A percentile compares a stretch with the other conserved stretches of the same genome.
These are phyloP conservation scores for Marasmius oreades DNA, from an alignment of 1,284 basidiomycete genomes.

Conservation along the genomic window DNA sequence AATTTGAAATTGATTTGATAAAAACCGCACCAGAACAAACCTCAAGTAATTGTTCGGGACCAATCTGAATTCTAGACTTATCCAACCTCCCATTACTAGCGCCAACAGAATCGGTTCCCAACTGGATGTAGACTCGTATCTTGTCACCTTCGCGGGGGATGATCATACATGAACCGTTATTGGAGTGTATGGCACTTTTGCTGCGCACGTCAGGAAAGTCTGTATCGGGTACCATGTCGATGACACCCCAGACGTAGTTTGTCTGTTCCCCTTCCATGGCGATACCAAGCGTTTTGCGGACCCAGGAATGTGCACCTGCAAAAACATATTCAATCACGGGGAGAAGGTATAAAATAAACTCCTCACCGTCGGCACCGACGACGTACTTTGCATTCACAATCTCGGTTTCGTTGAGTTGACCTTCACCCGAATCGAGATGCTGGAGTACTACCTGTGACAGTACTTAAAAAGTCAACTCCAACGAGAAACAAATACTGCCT, in stretches of 20 bases:
- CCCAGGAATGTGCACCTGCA: slow-evolving; percentile 87
- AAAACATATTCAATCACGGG: neutral
- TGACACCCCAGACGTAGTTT: slow-evolving; percentile 78
- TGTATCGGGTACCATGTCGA: slow-evolving; percentile 68
- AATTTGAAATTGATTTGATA: too few species aligned
- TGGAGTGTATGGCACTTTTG: slow-evolving; percentile 57
- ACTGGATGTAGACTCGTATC: slow-evolving; percentile 75
- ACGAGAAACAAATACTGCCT: neutral
- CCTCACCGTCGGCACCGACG: slow-evolving; percentile 57
- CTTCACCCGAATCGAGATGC: slow-evolving; percentile 27
- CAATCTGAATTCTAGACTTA: slow-evolving; percentile 44
- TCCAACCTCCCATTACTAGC: slow-evolving; percentile 55
- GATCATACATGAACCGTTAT: slow-evolving; percentile 64
- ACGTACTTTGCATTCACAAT: slow-evolving; percentile 57
- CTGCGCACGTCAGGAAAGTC: slow-evolving; percentile 84
- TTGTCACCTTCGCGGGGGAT: slow-evolving; percentile 75
- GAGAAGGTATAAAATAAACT: neutral
- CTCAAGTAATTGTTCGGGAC: slow-evolving; percentile 59
- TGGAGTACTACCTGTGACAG: slow-evolving; percentile 37
- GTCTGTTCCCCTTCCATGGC: slow-evolving; percentile 78
- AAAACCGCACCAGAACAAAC: slow-evolving; percentile 27
- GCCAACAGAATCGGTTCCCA: slow-evolving; percentile 49
- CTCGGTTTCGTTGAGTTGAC: slow-evolving; percentile 32
- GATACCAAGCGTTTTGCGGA: slow-evolving; percentile 65
- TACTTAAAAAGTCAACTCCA: neutral